Base-by-base conservation (phyloP, 306 rosid species). In the Prosopis cineraria region DNA sequence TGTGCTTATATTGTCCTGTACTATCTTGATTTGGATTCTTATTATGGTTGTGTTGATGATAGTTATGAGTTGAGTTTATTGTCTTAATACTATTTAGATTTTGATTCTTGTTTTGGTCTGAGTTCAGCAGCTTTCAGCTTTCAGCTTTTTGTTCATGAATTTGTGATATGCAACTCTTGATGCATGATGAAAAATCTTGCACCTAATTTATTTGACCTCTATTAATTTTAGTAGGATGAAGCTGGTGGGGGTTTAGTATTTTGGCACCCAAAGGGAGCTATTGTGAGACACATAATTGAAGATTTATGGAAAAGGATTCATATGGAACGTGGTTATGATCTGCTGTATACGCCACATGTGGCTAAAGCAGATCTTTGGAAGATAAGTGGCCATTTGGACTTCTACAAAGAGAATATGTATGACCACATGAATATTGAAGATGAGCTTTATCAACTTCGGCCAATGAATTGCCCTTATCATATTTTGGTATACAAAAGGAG, bases 231-330 rank as follows among this genome's bases (percentile, higher is more conserved):
- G 76, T 88, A 95, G 97, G 97, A 89, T 36, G 98, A 93, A 43
- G 99, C 98, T 69, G 99, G 99, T 36, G 99, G 99, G 55, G 99
- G 98, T 80, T 88, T 93, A 73, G 99, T 95, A 67, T 95, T 95
- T 85, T 95, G 98, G 99, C 99, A 95, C 78, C 99, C 99, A 5
- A 95, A 95, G 83, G 99, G 99, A 72, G 98, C 99, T 77, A 76
- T 90, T 27, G 94, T 95, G 79, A 90, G 99, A 82, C 88, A 88
- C 82, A 86, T 93, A 71, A 93, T 95, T 63, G 99, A 95, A 86
- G 93, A 93, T 80, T 85, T 90, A 31, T 95, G 99, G 99, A 93
- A 89, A 82, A 93, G 83, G 73, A 80, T 87, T 67, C 99, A 95
- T 83, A 64, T 87, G 48, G 90, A 89, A 40, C 81, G 90, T 43